Evolutionary conservation across 495 filamentous ascomycete genomes (phyloP).

Genomic region (Extremus antarcticus): DNA sequence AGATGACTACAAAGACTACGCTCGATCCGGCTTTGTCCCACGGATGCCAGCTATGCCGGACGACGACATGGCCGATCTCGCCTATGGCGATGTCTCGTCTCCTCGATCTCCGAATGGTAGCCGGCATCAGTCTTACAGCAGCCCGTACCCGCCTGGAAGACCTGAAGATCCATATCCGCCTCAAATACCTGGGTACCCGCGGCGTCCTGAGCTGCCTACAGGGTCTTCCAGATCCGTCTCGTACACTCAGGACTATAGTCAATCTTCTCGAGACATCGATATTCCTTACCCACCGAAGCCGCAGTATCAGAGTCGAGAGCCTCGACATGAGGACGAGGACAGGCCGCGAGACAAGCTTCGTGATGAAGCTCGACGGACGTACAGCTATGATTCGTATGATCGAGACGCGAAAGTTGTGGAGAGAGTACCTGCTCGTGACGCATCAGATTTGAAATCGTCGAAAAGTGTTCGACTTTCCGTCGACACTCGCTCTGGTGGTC

Average conservation of each 20-base stretch:
- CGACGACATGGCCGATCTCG: slow-evolving; percentile 12
- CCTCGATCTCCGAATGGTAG: neutral
- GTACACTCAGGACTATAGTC: slow-evolving; percentile 25
- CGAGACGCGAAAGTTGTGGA: slow-evolving; percentile 11
- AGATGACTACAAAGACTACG: slow-evolving; percentile 21
- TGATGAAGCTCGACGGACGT: slow-evolving; percentile 2
- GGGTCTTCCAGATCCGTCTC: slow-evolving; percentile 3
- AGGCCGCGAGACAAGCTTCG: slow-evolving; percentile 8
- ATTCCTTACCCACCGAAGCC: slow-evolving; percentile 28
- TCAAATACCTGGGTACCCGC: slow-evolving; percentile 9
- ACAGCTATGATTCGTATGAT: slow-evolving; percentile 3
- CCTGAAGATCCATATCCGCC: slow-evolving; percentile 4
- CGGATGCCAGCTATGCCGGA: neutral
- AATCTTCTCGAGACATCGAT: slow-evolving; percentile 25
- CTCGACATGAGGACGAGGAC: slow-evolving; percentile 8
- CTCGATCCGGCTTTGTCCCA: neutral
- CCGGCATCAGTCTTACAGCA: slow-evolving; percentile 1
- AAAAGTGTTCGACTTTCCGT: slow-evolving; percentile 3
- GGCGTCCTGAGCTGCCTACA: neutral
- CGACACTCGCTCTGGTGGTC: neutral
- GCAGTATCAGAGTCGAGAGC: slow-evolving; percentile 9
- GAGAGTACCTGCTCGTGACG: slow-evolving; percentile 10
- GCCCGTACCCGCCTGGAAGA: neutral
- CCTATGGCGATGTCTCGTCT: slow-evolving; percentile 9
- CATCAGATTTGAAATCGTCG: neutral